Percentiles rank a stretch among this genome's conserved stretches.
Evolutionary conservation across 1,139 yeast species (phyloP).

Genomic region (Eremothecium gossypii): DNA sequence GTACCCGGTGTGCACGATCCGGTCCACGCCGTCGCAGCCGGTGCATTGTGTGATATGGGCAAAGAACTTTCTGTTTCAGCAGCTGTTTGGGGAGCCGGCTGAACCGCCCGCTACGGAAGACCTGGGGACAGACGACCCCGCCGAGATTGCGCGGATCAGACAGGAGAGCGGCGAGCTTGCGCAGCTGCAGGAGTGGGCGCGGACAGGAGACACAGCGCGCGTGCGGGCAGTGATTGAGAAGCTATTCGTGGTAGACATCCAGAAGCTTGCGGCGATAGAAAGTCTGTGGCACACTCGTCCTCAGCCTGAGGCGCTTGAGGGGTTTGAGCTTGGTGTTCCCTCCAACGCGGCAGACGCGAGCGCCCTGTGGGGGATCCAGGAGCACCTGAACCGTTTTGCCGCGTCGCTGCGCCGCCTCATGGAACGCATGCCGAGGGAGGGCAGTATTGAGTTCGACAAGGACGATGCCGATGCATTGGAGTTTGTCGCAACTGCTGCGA

Average conservation of each 20-base stretch:
- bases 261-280: slow-evolving; percentile 60
- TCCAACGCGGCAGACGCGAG: slow-evolving; percentile 15
- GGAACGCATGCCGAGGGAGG: slow-evolving; percentile 37
- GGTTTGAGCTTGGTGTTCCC: slow-evolving; percentile 12
- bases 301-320: slow-evolving; percentile 53
- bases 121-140: slow-evolving; percentile 51
- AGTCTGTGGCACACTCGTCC: slow-evolving; percentile 69
- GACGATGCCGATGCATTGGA: slow-evolving; percentile 87
- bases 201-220: slow-evolving; percentile 25
- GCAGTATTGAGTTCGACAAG: slow-evolving; percentile 68
- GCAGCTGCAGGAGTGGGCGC: slow-evolving; percentile 46
- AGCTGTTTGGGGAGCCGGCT: slow-evolving; percentile 55
- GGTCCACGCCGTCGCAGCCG: slow-evolving; percentile 95
- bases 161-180: slow-evolving; percentile 70
- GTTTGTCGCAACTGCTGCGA: slow-evolving; percentile 84
- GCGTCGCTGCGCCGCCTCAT: slow-evolving; percentile 44
- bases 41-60: slow-evolving; percentile 98
- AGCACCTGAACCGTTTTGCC: slow-evolving; percentile 55
- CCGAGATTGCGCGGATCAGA: slow-evolving; percentile 59
- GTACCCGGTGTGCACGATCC: slow-evolving; percentile 91
- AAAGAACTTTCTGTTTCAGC: slow-evolving; percentile 76
- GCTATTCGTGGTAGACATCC: slow-evolving; percentile 61
- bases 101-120: slow-evolving; percentile 36
- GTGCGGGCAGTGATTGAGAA: slow-evolving; percentile 39
- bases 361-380: slow-evolving; percentile 47